A percentile compares a stretch with the other conserved stretches of the same genome.
These are phyloP conservation scores for Suillus tomentosus DNA, from an alignment of 768 basidiomycete genomes.

Conservation along the genomic window DNA sequence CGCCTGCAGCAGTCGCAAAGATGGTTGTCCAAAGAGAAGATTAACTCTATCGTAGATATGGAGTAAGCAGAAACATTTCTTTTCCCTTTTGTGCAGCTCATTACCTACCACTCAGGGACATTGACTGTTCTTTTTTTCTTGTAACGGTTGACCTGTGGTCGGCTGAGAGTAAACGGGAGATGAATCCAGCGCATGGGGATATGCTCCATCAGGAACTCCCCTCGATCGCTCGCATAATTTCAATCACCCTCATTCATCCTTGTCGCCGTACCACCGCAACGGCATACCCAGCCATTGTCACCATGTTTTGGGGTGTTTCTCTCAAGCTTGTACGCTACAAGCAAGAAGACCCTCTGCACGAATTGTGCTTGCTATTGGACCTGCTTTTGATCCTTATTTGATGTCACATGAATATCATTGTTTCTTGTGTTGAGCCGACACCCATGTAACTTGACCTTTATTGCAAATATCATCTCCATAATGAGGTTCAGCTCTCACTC, in stretches of 20 bases:
- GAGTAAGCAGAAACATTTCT: conserved; percentile 54
- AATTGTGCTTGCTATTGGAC: no score
- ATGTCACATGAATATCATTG: no score
- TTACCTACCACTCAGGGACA: conserved; percentile 51
- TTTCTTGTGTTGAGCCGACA: no score
- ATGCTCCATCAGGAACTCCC: conserved; percentile 36
- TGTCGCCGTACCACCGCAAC: conserved; percentile 51
- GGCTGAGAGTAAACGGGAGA: conserved; percentile 75
- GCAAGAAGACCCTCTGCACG: no score
- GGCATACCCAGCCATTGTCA: no score
- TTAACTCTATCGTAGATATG: conserved; percentile 64
- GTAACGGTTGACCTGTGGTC: conserved; percentile 93
- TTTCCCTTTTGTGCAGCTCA: conserved; percentile 12
- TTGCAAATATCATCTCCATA: no score
- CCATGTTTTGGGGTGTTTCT: no score
- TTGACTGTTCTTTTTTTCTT: conserved; percentile 87
- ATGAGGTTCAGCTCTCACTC: no score
- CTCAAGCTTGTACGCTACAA: no score
- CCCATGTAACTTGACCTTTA: no score
- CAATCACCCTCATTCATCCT: conserved; percentile 49
- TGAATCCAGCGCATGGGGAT: conserved; percentile 73
- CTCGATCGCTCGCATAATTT: conserved; percentile 42
- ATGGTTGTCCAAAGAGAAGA: conserved; percentile 75
- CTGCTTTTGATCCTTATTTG: no score
- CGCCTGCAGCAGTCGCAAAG: conserved; percentile 87